Conservation (phyloP, 2,329 filamentous ascomycete genomes). For the Neofusicoccum kwambonambiense region DNA sequence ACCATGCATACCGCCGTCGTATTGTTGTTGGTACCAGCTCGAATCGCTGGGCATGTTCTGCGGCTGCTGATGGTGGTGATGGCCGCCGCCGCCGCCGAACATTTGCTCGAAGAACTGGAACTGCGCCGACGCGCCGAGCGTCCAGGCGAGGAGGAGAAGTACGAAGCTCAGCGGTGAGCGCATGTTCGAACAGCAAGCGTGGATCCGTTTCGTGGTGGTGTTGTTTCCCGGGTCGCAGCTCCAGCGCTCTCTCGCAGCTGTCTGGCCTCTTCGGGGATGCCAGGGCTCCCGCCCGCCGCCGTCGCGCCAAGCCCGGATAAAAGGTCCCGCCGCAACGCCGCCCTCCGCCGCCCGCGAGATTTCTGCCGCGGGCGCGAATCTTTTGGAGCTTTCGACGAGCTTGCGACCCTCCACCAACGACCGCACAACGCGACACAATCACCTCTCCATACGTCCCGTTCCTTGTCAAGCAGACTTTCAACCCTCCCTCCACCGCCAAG, state of each 20-base stretch:
- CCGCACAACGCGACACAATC: neutral
- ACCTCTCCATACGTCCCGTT: neutral
- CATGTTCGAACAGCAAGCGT: constrained; percentile 25
- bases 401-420: neutral
- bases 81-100: constrained; percentile 70
- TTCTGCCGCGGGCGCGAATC: neutral
- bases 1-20: constrained; percentile 58
- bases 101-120: constrained; percentile 99
- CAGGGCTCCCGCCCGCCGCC: neutral
- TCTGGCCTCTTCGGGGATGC: constrained; percentile 6
- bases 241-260: neutral
- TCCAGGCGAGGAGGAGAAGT: constrained; percentile 43
- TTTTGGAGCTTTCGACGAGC: neutral
- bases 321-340: too few species aligned
- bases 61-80: constrained; percentile 57
- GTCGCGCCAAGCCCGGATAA: too few species aligned
- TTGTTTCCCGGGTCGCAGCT: neutral
- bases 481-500: neutral
- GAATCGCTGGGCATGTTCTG: constrained; percentile 86
- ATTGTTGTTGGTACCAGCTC: constrained; percentile 70
- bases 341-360: neutral
- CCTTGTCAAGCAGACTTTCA: neutral
- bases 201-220: neutral
- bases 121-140: constrained; percentile 70
- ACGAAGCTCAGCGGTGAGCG: constrained; percentile 20